Evolutionary conservation across 208 protist genomes (phyloP), one percentile per base, ranked within the genome.

Genomic region (Phytomonas francai): DNA sequence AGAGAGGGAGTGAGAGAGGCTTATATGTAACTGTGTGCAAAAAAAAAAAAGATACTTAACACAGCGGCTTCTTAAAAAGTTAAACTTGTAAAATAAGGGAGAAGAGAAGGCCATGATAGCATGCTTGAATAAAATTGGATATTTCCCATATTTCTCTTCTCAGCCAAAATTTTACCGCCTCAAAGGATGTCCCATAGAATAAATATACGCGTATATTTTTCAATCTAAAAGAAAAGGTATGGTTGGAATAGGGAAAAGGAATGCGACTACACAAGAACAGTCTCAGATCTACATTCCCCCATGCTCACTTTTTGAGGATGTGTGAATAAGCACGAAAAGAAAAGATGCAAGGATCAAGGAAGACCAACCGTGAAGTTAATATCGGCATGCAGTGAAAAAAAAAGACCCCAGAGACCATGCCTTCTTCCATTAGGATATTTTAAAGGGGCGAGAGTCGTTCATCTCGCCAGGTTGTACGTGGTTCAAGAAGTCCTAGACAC

Each of bases 81-180:
- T 54, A 59, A 58, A 73, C 7, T 27, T 49, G 45, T 32, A 36
- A 61, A 25, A 36, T 19, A 39, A 56, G 6, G 59, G 61, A 72
- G 32, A 63, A 19, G 49, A 61, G 2, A 30, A 68, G n/a, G 63
- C 14, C 16, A 67, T 57, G 9, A 64, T 63, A 61, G 22, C 39
- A 49, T n/a, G 9, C 68, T 27, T 51, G 36, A 6, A 56, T 63
- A 57, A 56, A 49, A 67, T 19, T 69, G 27, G 3, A n/a, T 25
- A 63, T 2, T 25, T 63, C 3, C 5, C 25, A 9, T 59, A 45
- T 68, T 59, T 34, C 59, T 0, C 58, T 59, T 54, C 0, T 19
- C 2, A 54, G 19, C 25, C 8, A 54, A 54, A 9, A 22, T 8
- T 54, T 54, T 54, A 25, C 22, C 5, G 19, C 45, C 45, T 25